A percentile compares a stretch with the other conserved stretches of the same genome.
phyloP scores from a whole-genome alignment of 2,329 filamentous ascomycete species.

The Trichothecium roseum region DNA sequence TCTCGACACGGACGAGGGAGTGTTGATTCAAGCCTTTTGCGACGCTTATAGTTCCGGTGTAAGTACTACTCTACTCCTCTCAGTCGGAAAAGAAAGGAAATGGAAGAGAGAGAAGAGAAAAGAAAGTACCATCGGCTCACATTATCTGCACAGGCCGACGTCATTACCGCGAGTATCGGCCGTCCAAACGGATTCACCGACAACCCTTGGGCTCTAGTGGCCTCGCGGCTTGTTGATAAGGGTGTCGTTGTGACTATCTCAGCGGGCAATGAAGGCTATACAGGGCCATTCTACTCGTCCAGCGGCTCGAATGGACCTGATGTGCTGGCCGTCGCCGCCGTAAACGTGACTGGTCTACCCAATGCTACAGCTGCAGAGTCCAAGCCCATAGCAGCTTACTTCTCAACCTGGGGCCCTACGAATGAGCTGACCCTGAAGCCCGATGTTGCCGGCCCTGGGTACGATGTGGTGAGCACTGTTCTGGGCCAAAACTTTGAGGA shows the following conservation, averaged over 20 bases:
- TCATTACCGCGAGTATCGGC: constrained; percentile 32
- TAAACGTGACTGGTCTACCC: constrained; percentile 32
- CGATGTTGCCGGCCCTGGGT: constrained; percentile 37
- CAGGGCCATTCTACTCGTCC: constrained; percentile 34
- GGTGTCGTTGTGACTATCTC: constrained; percentile 40
- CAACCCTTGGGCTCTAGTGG: constrained; percentile 31
- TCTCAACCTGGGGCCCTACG: constrained; percentile 40
- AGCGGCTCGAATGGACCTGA: constrained; percentile 19
- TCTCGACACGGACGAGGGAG: constrained; percentile 14
- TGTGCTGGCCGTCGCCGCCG: constrained; percentile 25
- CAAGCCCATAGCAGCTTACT: constrained; percentile 28
- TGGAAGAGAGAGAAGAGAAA: too few relatives aligned
- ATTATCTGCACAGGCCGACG: constrained; percentile 22
- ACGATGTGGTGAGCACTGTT: constrained; percentile 38
- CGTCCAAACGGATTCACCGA: constrained; percentile 25
- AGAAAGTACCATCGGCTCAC: too few relatives aligned
- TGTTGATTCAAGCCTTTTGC: constrained; percentile 23
- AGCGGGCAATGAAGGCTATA: constrained; percentile 38
- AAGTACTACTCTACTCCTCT: constrained; percentile 5
- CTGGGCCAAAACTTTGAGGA: constrained; percentile 31
- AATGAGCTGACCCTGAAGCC: constrained; percentile 41
- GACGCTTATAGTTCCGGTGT: constrained; percentile 24
- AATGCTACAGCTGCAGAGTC: constrained; percentile 16
- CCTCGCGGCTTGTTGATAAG: constrained; percentile 27
- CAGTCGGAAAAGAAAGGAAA: too few relatives aligned